These are phyloP conservation scores for Sordaria brevicollis DNA, from an alignment of 495 filamentous ascomycete genomes.

Conservation along the genomic window DNA sequence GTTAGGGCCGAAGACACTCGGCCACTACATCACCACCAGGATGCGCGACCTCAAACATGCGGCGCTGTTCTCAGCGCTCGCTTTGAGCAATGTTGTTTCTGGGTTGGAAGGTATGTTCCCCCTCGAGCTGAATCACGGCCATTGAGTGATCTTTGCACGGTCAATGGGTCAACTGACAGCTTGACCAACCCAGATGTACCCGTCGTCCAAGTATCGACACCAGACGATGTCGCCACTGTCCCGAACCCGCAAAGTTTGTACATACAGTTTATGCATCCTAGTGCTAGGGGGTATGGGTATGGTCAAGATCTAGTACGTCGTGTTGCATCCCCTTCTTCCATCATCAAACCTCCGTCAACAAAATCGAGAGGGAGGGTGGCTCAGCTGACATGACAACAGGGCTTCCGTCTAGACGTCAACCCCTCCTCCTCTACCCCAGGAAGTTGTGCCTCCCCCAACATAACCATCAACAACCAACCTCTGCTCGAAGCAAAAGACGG, in stretches of 20 bases:
- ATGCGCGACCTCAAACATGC: constrained; percentile 25
- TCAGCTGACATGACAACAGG: not conserved
- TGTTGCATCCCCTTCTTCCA: not conserved
- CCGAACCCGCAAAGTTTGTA: not conserved
- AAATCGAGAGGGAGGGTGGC: too few relatives aligned
- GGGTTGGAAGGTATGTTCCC: not conserved
- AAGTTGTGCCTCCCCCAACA: constrained; percentile 26
- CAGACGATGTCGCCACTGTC: too few relatives aligned
- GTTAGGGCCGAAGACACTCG: not conserved
- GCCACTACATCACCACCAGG: not conserved
- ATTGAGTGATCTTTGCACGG: not conserved
- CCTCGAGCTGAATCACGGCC: too few relatives aligned
- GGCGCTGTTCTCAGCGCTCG: constrained; percentile 22
- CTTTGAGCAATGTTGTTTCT: constrained; percentile 11
- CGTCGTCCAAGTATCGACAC: not conserved
- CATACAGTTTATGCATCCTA: not conserved
- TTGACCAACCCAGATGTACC: not conserved
- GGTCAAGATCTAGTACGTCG: constrained; percentile 1
- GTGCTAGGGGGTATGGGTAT: not conserved
- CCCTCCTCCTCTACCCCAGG: constrained; percentile 9
- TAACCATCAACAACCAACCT: constrained; percentile 24
- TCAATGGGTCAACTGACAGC: not conserved
- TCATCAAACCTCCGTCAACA: too few relatives aligned
- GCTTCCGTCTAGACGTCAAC: constrained; percentile 22
- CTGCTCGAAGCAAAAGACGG: constrained; percentile 22